Evolutionary conservation across 352 stramenopile genomes (phyloP).

Genomic region (Pythium guiyangense): DNA sequence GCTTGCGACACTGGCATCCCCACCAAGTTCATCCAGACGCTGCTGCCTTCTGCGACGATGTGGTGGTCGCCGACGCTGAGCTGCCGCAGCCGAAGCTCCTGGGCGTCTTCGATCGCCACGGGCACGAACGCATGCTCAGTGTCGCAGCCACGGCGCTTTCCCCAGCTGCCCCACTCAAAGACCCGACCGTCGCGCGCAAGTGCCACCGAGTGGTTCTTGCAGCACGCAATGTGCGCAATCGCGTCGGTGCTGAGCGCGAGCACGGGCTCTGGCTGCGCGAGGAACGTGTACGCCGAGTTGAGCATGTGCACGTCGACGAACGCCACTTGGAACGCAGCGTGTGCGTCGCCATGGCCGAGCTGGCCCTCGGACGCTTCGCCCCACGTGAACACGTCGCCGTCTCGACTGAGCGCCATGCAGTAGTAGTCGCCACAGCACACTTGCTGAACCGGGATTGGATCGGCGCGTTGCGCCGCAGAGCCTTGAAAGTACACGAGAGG

Average conservation of each 20-base stretch:
- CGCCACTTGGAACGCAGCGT: constrained; percentile 51
- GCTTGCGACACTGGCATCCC: not conserved
- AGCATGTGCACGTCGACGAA: constrained; percentile 58
- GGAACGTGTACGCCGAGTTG: constrained; percentile 67
- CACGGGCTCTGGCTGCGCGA: constrained; percentile 57
- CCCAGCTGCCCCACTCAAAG: constrained; percentile 76
- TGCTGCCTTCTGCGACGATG: constrained; percentile 40
- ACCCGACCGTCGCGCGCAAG: constrained; percentile 32
- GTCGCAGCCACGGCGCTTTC: constrained; percentile 42
- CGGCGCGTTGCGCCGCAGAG: constrained; percentile 43
- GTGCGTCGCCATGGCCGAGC: constrained; percentile 52
- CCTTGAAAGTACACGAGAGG: constrained; percentile 66
- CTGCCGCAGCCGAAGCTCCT: constrained; percentile 17
- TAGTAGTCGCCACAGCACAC: constrained; percentile 74
- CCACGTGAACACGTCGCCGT: constrained; percentile 71
- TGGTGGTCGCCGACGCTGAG: constrained; percentile 6
- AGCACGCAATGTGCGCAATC: constrained; percentile 44
- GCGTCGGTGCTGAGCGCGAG: constrained; percentile 36
- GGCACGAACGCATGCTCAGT: constrained; percentile 55
- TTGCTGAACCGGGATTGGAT: constrained; percentile 47
- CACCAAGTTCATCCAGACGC: constrained; percentile 49
- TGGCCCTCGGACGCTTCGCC: constrained; percentile 72
- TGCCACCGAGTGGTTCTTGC: constrained; percentile 55
- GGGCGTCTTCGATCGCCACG: constrained; percentile 21
- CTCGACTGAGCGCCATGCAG: constrained; percentile 49